Conservation (phyloP, 331 rosid genomes). For the Cydonia oblonga region DNA sequence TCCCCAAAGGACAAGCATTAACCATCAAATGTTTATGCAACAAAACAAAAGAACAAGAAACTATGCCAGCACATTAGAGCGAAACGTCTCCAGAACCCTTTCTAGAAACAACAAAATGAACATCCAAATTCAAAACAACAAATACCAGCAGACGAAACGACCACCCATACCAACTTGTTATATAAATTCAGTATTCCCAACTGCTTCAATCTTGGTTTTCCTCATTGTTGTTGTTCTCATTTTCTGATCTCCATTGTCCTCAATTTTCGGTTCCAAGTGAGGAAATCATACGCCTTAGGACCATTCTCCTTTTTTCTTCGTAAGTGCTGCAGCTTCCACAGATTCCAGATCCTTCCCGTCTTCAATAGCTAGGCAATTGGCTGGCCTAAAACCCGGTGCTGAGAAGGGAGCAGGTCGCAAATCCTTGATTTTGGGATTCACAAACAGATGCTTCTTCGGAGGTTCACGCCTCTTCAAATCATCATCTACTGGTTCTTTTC, state of each 20-base stretch:
- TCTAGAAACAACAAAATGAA: background rate
- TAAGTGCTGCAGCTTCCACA: too few relatives aligned
- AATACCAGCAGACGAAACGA: background rate
- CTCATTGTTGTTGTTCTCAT: too few relatives aligned
- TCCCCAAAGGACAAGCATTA: background rate
- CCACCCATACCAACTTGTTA: background rate
- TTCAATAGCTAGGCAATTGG: too few relatives aligned
- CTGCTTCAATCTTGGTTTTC: too few relatives aligned
- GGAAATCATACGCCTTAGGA: fast-evolving
- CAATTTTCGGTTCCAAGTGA: too few relatives aligned
- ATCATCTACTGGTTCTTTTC: too few relatives aligned
- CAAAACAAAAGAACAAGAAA: background rate
- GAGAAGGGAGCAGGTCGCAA: fast-evolving
- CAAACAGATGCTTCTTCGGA: too few relatives aligned
- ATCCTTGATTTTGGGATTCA: too few relatives aligned
- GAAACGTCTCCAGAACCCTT: background rate
- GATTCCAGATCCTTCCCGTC: fast-evolving
- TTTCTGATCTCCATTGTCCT: too few relatives aligned
- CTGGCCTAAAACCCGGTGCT: too few relatives aligned
- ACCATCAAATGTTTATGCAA: background rate
- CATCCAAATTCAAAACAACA: background rate
- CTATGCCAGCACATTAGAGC: background rate
- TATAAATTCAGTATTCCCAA: background rate
- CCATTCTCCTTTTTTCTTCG: too few relatives aligned
- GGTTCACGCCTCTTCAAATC: too few relatives aligned